Evolutionary conservation across 2,329 filamentous ascomycete species (phyloP).

Genomic region (Apiospora kogelbergensis): DNA sequence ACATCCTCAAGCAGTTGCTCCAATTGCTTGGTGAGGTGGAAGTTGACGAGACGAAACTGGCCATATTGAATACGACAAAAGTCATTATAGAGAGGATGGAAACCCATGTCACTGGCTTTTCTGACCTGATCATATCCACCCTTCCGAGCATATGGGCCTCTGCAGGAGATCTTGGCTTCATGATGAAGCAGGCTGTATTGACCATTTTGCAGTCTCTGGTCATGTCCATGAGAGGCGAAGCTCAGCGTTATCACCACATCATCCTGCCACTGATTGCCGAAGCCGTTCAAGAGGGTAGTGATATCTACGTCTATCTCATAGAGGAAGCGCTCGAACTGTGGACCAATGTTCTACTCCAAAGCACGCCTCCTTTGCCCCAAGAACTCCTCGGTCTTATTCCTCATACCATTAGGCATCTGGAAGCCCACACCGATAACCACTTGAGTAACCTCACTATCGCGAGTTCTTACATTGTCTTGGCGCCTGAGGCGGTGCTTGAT

Average conservation of each 20-base stretch:
- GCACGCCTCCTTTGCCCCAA: slow-evolving; percentile 58
- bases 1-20: slow-evolving; percentile 73
- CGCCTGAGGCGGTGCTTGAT: slow-evolving; percentile 64
- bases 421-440: slow-evolving; percentile 64
- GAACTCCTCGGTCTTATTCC: slow-evolving; percentile 64
- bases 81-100: slow-evolving; percentile 81
- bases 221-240: slow-evolving; percentile 78
- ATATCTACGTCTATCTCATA: slow-evolving; percentile 77
- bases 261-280: slow-evolving; percentile 82
- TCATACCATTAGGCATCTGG: slow-evolving; percentile 64
- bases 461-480: slow-evolving; percentile 70
- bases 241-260: slow-evolving; percentile 73
- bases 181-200: slow-evolving; percentile 92
- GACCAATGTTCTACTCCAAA: slow-evolving; percentile 71
- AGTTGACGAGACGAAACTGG: slow-evolving; percentile 85
- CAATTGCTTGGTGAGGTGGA: slow-evolving; percentile 77
- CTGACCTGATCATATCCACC: slow-evolving; percentile 78
- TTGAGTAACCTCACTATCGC: slow-evolving; percentile 62
- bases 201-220: slow-evolving; percentile 82
- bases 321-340: slow-evolving; percentile 93
- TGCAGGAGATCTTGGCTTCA: slow-evolving; percentile 75
- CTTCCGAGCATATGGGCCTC: slow-evolving; percentile 83
- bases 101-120: slow-evolving; percentile 64
- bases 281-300: slow-evolving; percentile 74
- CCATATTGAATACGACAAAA: slow-evolving; percentile 82